Evolutionary conservation across 495 filamentous ascomycete species (phyloP).

Genomic region (Lasiosphaeria hispida): DNA sequence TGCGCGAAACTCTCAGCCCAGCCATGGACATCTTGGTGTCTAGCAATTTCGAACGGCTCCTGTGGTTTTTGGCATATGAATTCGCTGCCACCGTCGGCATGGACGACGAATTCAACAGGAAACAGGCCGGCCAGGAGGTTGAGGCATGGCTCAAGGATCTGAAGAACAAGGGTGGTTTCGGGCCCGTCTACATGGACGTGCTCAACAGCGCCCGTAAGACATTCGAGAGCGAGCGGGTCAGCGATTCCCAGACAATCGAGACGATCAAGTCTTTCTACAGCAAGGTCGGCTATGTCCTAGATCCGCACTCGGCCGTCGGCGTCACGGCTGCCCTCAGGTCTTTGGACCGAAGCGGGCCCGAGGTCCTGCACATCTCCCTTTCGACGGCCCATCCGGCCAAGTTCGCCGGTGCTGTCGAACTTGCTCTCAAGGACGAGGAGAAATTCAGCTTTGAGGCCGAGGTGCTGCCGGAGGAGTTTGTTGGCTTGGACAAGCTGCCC

Average conservation of each 20-base stretch:
- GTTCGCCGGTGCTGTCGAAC: slow-evolving; percentile 74
- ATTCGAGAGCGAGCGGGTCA: slow-evolving; percentile 83
- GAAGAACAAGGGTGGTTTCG: slow-evolving; percentile 77
- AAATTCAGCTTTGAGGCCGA: slow-evolving; percentile 67
- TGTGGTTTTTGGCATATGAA: slow-evolving; percentile 87
- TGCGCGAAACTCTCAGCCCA: slow-evolving; percentile 30
- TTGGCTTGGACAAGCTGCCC: slow-evolving; percentile 65
- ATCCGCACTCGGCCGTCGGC: slow-evolving; percentile 89
- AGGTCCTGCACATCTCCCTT: slow-evolving; percentile 68
- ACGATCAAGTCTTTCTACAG: slow-evolving; percentile 69
- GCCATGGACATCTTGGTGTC: slow-evolving; percentile 95
- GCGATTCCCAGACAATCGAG: slow-evolving; percentile 69
- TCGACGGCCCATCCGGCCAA: slow-evolving; percentile 95
- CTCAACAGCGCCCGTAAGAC: slow-evolving; percentile 59
- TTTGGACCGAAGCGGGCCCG: slow-evolving; percentile 43
- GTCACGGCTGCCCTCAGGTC: slow-evolving; percentile 69
- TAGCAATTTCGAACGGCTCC: slow-evolving; percentile 91
- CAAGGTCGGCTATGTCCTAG: slow-evolving; percentile 71
- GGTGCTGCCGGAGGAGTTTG: slow-evolving; percentile 76
- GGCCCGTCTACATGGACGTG: slow-evolving; percentile 63
- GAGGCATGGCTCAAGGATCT: slow-evolving; percentile 68
- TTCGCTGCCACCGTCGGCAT: slow-evolving; percentile 51
- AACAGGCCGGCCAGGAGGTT: slow-evolving; percentile 64
- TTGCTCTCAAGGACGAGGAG: slow-evolving; percentile 63
- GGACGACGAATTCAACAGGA: slow-evolving; percentile 57